These are phyloP conservation scores for Coemansia sp. DNA, from an alignment of 192 early-diverging fungal genomes.

Conservation along the genomic window DNA sequence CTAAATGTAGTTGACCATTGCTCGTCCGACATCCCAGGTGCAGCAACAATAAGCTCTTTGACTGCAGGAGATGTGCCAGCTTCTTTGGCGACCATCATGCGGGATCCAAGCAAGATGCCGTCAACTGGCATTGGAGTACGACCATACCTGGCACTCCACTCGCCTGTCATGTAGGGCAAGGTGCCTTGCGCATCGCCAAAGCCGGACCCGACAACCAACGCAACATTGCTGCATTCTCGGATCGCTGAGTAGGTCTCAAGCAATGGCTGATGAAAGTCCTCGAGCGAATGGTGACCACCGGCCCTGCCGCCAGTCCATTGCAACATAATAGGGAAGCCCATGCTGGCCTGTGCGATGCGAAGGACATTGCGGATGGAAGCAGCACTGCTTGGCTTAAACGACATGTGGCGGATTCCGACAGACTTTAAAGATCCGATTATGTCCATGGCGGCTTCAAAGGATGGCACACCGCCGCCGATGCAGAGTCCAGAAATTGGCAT, in stretches of 20 bases:
- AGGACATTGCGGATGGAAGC: slow-evolving; percentile 78
- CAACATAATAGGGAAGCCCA: slow-evolving; percentile 80
- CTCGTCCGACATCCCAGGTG: slow-evolving; percentile 74
- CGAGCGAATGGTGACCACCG: slow-evolving; percentile 94
- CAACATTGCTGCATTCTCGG: slow-evolving; percentile 74
- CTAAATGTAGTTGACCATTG: slow-evolving; percentile 86
- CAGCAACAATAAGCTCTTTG: slow-evolving; percentile 62
- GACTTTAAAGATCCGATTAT: slow-evolving; percentile 72
- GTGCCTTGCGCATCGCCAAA: slow-evolving; percentile 85
- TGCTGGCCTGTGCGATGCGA: slow-evolving; percentile 80
- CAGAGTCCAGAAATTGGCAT: slow-evolving; percentile 91
- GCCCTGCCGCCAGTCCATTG: slow-evolving; percentile 97
- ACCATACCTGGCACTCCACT: slow-evolving; percentile 78
- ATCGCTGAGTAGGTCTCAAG: slow-evolving; percentile 66
- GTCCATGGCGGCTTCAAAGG: slow-evolving; percentile 78
- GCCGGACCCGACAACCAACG: slow-evolving; percentile 85
- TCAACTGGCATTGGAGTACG: slow-evolving; percentile 93
- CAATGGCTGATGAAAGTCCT: slow-evolving; percentile 90
- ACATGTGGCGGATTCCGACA: slow-evolving; percentile 70
- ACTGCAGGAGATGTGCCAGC: slow-evolving; percentile 35
- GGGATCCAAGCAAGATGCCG: slow-evolving; percentile 89
- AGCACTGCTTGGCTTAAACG: slow-evolving; percentile 84
- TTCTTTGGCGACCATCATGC: slow-evolving; percentile 91
- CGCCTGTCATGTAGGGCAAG: slow-evolving; percentile 86
- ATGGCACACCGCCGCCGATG: slow-evolving; percentile 92